Evolutionary conservation across 345 rosid species (phyloP).

Genomic region (Carallia brachiata): DNA sequence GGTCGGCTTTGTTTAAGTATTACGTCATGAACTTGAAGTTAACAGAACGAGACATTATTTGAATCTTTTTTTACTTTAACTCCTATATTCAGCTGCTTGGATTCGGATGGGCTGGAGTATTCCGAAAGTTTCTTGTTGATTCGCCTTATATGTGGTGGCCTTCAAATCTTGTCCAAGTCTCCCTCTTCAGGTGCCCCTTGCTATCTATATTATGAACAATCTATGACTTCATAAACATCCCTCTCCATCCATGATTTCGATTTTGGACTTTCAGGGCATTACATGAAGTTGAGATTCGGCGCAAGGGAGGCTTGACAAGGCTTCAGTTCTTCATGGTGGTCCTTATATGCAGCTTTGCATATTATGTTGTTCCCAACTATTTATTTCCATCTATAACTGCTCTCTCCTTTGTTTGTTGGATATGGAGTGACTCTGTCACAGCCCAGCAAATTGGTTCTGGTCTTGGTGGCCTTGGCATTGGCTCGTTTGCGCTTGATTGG

Average conservation of each 20-base stretch:
- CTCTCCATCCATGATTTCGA: neutral
- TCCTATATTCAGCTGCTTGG: slow-evolving; percentile 30
- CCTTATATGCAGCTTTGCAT: slow-evolving; percentile 42
- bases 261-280: slow-evolving; percentile 35
- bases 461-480: slow-evolving; percentile 41
- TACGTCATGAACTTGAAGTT: no score
- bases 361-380: slow-evolving; percentile 48
- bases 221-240: neutral
- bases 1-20: slow-evolving; percentile 17
- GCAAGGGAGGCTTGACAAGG: slow-evolving; percentile 42
- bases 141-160: slow-evolving; percentile 56
- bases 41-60: neutral
- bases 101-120: slow-evolving; percentile 48
- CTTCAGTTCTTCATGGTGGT: slow-evolving; percentile 56
- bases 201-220: neutral
- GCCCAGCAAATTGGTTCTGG: slow-evolving; percentile 48
- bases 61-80: neutral
- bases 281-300: slow-evolving; percentile 45
- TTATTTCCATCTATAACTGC: slow-evolving; percentile 42
- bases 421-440: slow-evolving; percentile 43
- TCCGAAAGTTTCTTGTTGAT: slow-evolving; percentile 43
- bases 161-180: slow-evolving; percentile 48
- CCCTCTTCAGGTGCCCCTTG: slow-evolving; percentile 39
- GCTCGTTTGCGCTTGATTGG: slow-evolving; percentile 44
- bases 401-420: slow-evolving; percentile 45